Conservation (phyloP, 1,139 yeast genomes). For the Hanseniaspora sp. region DNA sequence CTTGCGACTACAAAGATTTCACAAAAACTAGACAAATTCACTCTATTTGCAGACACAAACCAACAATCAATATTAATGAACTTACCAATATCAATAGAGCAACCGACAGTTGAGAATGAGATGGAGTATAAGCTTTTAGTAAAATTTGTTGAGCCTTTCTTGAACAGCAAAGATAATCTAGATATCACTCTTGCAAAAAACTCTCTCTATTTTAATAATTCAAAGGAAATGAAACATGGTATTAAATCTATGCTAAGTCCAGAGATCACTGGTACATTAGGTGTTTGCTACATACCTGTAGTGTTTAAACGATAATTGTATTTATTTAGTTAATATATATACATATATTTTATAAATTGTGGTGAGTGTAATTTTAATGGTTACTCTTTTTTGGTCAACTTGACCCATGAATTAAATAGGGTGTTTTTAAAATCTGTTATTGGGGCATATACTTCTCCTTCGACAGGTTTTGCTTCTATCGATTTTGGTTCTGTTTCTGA, state of each 20-base stretch:
- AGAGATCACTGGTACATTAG: slow-evolving; percentile 1
- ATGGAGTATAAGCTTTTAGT: slow-evolving; percentile 2
- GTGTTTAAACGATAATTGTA: neutral
- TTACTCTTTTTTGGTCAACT: neutral
- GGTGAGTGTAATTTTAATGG: no score
- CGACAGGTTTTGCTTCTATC: neutral
- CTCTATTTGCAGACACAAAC: neutral
- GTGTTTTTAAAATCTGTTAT: neutral
- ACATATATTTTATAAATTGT: neutral
- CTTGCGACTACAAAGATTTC: neutral
- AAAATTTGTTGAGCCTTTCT: slow-evolving; percentile 10
- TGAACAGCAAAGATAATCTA: neutral
- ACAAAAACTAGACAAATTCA: slow-evolving; percentile 6
- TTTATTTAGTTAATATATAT: neutral
- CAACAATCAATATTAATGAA: neutral
- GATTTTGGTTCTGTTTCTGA: neutral
- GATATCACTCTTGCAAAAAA: neutral
- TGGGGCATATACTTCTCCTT: neutral
- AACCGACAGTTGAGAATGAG: neutral
- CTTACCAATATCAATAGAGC: neutral
- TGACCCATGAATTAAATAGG: slow-evolving; percentile 1
- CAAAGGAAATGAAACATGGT: neutral
- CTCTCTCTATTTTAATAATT: neutral
- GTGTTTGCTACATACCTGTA: slow-evolving; percentile 6
- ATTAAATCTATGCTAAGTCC: neutral